These are phyloP conservation scores for Platanus orientalis DNA, from an alignment of 164 flowering plant species.

Conservation along the genomic window DNA sequence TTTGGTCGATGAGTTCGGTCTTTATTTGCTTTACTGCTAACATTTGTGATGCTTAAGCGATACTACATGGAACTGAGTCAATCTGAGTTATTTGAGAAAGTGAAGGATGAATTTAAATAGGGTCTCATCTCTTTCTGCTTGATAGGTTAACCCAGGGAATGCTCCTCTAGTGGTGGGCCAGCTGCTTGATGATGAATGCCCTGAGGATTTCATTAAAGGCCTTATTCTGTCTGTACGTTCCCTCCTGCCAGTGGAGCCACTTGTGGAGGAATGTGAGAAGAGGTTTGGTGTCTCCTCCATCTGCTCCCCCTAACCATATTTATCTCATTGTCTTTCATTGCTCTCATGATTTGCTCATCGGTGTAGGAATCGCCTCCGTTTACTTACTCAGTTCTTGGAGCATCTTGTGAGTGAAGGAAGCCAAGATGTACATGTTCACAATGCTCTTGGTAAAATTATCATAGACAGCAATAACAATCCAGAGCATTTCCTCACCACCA, in stretches of 20 bases:
- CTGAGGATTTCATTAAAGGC: slow-evolving; percentile 85
- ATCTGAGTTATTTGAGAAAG: neutral
- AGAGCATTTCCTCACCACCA: slow-evolving; percentile 86
- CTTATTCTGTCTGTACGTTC: slow-evolving; percentile 28
- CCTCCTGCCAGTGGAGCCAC: slow-evolving; percentile 79
- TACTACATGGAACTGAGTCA: no score
- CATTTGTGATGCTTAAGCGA: no score
- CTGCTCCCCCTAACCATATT: neutral
- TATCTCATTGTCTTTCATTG: neutral
- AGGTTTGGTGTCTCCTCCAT: slow-evolving; percentile 31
- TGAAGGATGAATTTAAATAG: neutral
- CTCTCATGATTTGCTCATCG: slow-evolving; percentile 8
- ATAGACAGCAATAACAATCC: slow-evolving; percentile 84
- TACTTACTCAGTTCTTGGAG: slow-evolving; percentile 81
- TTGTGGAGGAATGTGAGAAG: slow-evolving; percentile 80
- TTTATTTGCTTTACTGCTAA: no score
- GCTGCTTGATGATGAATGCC: slow-evolving; percentile 79
- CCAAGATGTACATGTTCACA: slow-evolving; percentile 85
- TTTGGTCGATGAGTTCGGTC: neutral
- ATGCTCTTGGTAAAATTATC: slow-evolving; percentile 83
- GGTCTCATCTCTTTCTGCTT: neutral
- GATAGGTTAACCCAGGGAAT: slow-evolving; percentile 77
- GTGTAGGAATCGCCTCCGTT: slow-evolving; percentile 71
- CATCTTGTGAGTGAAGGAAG: slow-evolving; percentile 93
- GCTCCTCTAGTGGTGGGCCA: slow-evolving; percentile 85